Evolutionary conservation across 1,284 basidiomycete genomes (phyloP), one percentile per base, ranked within the genome.

Genomic region (Cryptococcus maquisensis): DNA sequence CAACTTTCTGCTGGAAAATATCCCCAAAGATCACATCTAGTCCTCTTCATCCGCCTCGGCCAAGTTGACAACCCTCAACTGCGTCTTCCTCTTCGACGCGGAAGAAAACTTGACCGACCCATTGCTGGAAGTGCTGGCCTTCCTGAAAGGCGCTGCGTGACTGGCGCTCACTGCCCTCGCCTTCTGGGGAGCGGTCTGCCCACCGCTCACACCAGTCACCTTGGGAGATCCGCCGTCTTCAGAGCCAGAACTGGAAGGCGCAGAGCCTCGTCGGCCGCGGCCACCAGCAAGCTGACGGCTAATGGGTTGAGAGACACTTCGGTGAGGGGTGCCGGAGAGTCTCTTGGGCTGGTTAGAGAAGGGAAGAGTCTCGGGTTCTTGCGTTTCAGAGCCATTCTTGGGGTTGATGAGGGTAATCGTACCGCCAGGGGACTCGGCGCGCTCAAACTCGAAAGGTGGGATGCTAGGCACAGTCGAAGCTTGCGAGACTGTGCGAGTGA

Each of bases 351-450:
- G 15, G 9, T 37, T 39, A 9, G 52, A 55, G 43, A 61, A 61
- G 18, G 64, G 58, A 15, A 57, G 53, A 39, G 51, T 51, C 32
- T 68, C 56, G 13, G 62, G 57, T 26, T 54, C 52, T 40, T 62
- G 39, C 21, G 56, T 36, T 24, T 57, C 56, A 36, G 60, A 46
- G 42, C 52, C 50, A 5, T 20, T 16, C 20, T 40, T n/a, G 16
- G 56, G 53, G 46, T 55, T 53, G 15, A 65, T 61, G 12, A 62
- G 55, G 24, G 51, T 53, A 49, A 68, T 60, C 2, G 55, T 64
- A 21, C 54, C 56, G 79, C 79, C 38, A 88, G 87, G 87, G 74
- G 85, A 64, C 78, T 80, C 42, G 79, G 78, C 0, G 76, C 81
- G 59, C 88, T 88, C 49, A 38, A 75, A 50, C 67, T 76, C 3